Percentiles rank a stretch among this genome's conserved stretches.
phyloP scores from a whole-genome alignment of 768 basidiomycete genomes.

The Termitomyces sp. region DNA sequence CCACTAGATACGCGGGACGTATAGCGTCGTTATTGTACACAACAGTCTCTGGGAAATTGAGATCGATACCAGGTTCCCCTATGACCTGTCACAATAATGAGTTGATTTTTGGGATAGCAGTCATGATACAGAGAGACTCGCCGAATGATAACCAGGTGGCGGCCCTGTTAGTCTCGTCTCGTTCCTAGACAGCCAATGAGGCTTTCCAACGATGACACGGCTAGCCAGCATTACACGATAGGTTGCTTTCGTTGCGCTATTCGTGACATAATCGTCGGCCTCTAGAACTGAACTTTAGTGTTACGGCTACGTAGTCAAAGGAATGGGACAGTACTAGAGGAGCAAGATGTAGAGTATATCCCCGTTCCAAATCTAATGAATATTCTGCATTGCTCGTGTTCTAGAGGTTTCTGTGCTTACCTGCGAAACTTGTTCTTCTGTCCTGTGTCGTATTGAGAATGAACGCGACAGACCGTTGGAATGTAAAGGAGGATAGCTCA shows the following conservation, averaged over 20 bases:
- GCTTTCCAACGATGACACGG: constrained; percentile 61
- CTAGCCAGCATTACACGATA: constrained; percentile 51
- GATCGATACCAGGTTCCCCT: constrained; percentile 57
- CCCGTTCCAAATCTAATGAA: constrained; percentile 58
- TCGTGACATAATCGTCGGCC: constrained; percentile 59
- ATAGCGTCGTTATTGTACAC: constrained; percentile 65
- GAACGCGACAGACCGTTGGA: background rate
- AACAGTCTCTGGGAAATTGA: constrained; percentile 69
- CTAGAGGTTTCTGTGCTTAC: constrained; percentile 16
- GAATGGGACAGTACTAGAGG: constrained; percentile 42
- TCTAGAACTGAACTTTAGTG: constrained; percentile 29
- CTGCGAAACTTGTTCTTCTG: constrained; percentile 52
- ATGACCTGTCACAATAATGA: constrained; percentile 34
- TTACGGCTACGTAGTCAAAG: background rate
- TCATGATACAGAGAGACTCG: constrained; percentile 14
- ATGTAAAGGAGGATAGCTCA: constrained; percentile 6
- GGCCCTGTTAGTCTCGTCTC: constrained; percentile 42
- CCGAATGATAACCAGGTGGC: constrained; percentile 60
- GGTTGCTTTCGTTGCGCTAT: constrained; percentile 32
- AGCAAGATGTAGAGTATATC: constrained; percentile 62
- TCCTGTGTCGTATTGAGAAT: background rate
- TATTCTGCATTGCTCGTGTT: background rate
- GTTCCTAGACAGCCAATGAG: constrained; percentile 45
- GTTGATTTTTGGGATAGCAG: background rate
- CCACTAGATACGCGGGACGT: constrained; percentile 60